A percentile compares a stretch with the other conserved stretches of the same genome.
Evolutionary conservation across 2,329 filamentous ascomycete species (phyloP).

Genomic region (Aspergillus flavus): DNA sequence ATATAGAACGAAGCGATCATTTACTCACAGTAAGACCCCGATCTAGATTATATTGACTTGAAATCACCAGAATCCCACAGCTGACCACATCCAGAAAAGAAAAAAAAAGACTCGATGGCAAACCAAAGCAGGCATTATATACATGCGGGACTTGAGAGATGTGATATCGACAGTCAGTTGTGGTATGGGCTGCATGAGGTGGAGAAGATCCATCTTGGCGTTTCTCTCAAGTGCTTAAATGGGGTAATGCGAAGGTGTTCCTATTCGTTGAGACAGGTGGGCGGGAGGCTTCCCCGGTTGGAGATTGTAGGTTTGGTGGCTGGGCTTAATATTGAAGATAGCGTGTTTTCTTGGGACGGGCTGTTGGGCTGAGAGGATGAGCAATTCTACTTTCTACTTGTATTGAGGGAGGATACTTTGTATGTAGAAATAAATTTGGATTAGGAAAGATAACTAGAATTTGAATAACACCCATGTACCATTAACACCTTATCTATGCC

Average conservation of each 20-base stretch:
- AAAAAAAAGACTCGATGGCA: neutral
- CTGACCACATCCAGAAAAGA: neutral
- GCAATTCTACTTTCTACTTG: neutral
- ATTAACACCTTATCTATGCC: neutral
- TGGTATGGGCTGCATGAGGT: neutral
- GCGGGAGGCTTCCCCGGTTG: neutral
- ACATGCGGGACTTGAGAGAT: neutral
- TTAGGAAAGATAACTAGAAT: no score
- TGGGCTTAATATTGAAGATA: neutral
- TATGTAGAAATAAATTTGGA: no score
- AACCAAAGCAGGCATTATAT: neutral
- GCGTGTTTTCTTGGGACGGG: neutral
- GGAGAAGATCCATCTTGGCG: neutral
- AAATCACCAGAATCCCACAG: no score
- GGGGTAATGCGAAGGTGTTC: no score
- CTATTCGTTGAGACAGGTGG: neutral
- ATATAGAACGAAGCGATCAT: no score
- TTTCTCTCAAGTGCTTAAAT: neutral
- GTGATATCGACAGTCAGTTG: neutral
- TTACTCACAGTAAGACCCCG: no score
- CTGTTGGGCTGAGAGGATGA: no score
- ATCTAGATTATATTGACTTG: no score
- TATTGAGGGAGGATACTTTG: neutral
- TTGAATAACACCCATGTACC: neutral
- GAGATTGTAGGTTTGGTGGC: neutral